Conservation (phyloP, 2,329 filamentous ascomycete species). For the Alternaria arborescens region DNA sequence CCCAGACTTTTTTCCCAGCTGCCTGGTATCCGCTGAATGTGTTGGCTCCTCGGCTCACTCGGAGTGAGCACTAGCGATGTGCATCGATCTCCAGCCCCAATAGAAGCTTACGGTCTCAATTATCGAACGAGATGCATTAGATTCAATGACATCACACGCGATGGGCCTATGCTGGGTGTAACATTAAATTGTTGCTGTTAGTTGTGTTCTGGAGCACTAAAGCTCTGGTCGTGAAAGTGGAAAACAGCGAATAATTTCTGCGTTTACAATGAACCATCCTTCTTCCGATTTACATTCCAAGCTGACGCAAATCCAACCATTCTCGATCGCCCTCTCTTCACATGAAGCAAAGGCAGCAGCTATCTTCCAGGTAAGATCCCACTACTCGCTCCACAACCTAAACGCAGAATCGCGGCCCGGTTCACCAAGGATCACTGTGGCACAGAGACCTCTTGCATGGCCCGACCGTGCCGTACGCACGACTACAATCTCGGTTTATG, state of each 20-base stretch:
- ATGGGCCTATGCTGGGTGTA: neutral
- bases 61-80: neutral
- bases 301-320: neutral
- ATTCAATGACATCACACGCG: neutral
- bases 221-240: too few species aligned
- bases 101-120: neutral
- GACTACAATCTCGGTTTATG: neutral
- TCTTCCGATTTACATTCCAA: neutral
- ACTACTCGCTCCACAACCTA: neutral
- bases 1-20: neutral
- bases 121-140: neutral
- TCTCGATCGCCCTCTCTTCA: neutral
- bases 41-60: neutral
- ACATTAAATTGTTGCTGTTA: neutral
- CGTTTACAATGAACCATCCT: too few species aligned
- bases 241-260: too few species aligned
- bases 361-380: neutral
- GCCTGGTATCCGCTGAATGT: neutral
- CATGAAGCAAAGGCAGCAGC: neutral
- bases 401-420: neutral
- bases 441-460: constrained; percentile 3
- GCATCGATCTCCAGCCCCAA: neutral
- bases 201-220: too few species aligned
- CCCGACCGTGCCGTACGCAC: neutral
- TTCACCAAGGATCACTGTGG: neutral